A percentile compares a stretch with the other conserved stretches of the same genome.
Conservation (phyloP, 164 flowering plant genomes). For the Macadamia tetraphylla region DNA sequence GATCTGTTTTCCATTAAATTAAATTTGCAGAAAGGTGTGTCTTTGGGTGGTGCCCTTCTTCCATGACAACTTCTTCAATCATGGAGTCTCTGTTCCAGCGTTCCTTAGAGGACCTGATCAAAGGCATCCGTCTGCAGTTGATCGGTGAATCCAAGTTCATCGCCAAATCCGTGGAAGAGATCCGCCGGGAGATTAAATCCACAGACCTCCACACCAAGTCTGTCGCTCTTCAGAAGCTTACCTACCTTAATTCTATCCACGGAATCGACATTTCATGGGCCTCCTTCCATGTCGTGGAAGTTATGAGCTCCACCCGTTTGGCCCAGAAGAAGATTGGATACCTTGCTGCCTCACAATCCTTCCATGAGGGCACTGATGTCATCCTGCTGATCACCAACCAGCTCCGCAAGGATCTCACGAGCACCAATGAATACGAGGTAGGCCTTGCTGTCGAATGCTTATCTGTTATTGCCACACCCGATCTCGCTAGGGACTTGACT, state of each 20-base stretch:
- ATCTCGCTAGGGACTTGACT: slow-evolving; percentile 72
- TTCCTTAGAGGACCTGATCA: slow-evolving; percentile 74
- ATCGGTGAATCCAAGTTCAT: slow-evolving; percentile 46
- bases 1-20: no score
- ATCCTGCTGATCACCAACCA: slow-evolving; percentile 76
- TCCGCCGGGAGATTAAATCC: slow-evolving; percentile 77
- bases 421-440: slow-evolving; percentile 52
- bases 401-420: slow-evolving; percentile 69
- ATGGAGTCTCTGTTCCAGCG: slow-evolving; percentile 91
- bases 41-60: neutral
- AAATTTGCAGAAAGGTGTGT: no score
- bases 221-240: slow-evolving; percentile 73
- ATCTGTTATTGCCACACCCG: slow-evolving; percentile 47
- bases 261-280: slow-evolving; percentile 71
- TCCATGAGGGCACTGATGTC: slow-evolving; percentile 61
- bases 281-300: slow-evolving; percentile 76
- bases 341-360: slow-evolving; percentile 68
- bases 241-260: slow-evolving; percentile 65
- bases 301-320: slow-evolving; percentile 54
- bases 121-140: slow-evolving; percentile 56
- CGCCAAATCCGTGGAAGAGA: slow-evolving; percentile 63
- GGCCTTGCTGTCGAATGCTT: slow-evolving; percentile 65
- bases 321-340: slow-evolving; percentile 62
- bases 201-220: slow-evolving; percentile 71
- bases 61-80: slow-evolving; percentile 35